Evolutionary conservation across 2,329 filamentous ascomycete genomes (phyloP), one percentile per base, ranked within the genome.

Genomic region (Colletotrichum eremochloae): DNA sequence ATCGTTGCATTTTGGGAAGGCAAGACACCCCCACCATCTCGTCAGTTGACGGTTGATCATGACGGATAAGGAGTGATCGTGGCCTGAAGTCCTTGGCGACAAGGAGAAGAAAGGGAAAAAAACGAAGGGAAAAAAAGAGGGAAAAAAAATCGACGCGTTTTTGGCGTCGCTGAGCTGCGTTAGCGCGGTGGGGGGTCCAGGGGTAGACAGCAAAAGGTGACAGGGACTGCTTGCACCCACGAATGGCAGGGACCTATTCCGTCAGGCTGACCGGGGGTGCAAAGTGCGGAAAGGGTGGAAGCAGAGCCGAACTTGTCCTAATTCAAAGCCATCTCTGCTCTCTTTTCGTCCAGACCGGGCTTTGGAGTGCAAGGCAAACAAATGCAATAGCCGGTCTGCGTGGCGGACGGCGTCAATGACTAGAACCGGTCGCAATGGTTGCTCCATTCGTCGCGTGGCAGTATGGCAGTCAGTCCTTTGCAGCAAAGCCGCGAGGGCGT

Each of bases 191-290:
- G 63, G 58, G 65, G 55, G 1, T 3, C 60, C 60, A 58, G 64
- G 72, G 69, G 63, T 33, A 38, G 52, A 58, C 63, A 60, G 61
- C 44, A 63, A 24, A 63, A 24, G 18, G 42, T 6, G 65, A 73
- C 72, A 72, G 72, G 72, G 69, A 57, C 64, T 61, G 72, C 69
- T 74, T 74, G 72, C 38, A 36, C 61, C 50, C 57, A 67, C 72
- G 72, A 74, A 74, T 74, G 42, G 62, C 33, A 55, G 29, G 42
- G 42, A 33, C 46, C 55, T 33, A n/a, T 67, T 67, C 50, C 29
- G 67, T 57, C 61, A 60, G 53, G 24, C 46, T 14, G 66, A 46
- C 60, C 52, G 64, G 69, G 58, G 42, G 29, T 9, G 50, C 52
- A 33, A 38, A 53, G n/a, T 38, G 53, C 44, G 46, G 58, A 63